Evolutionary conservation across 2,329 filamentous ascomycete genomes (phyloP).

Genomic region (Dactylonectria macrodidyma): DNA sequence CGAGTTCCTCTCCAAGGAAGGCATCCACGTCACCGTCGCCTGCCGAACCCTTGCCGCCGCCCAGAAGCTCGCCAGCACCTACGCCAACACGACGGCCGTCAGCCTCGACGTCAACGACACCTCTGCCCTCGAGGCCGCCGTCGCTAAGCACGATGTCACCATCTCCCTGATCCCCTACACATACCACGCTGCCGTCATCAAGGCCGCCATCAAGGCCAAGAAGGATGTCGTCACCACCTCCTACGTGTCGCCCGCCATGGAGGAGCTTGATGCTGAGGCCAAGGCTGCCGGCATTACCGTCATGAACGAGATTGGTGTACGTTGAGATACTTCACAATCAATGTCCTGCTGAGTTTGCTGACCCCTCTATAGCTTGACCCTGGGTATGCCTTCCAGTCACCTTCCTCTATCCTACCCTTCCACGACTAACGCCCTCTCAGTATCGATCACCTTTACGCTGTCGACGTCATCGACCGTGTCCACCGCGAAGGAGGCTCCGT

Average conservation of each 20-base stretch:
- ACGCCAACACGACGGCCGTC: constrained; percentile 75
- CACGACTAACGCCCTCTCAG: constrained; percentile 23
- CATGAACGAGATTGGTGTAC: constrained; percentile 94
- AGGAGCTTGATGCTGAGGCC: constrained; percentile 84
- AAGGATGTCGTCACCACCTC: constrained; percentile 96
- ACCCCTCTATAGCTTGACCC: neutral
- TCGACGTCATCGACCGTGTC: constrained; percentile 91
- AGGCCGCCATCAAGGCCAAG: constrained; percentile 84
- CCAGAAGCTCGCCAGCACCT: constrained; percentile 79
- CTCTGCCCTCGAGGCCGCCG: constrained; percentile 82
- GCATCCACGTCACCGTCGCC: constrained; percentile 77
- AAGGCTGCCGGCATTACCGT: constrained; percentile 96
- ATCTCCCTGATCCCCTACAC: constrained; percentile 93
- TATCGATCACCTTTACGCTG: constrained; percentile 72
- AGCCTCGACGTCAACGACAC: constrained; percentile 87
- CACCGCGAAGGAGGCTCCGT: constrained; percentile 91
- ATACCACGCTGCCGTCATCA: constrained; percentile 80
- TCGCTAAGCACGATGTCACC: constrained; percentile 84
- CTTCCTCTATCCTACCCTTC: neutral
- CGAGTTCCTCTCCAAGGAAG: constrained; percentile 73
- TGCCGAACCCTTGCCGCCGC: constrained; percentile 87
- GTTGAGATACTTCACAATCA: constrained; percentile 34
- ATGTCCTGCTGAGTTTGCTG: neutral
- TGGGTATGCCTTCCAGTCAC: neutral
- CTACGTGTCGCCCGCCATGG: constrained; percentile 94